Conservation (phyloP, 2,329 filamentous ascomycete species). For the Fusarium sp. region DNA sequence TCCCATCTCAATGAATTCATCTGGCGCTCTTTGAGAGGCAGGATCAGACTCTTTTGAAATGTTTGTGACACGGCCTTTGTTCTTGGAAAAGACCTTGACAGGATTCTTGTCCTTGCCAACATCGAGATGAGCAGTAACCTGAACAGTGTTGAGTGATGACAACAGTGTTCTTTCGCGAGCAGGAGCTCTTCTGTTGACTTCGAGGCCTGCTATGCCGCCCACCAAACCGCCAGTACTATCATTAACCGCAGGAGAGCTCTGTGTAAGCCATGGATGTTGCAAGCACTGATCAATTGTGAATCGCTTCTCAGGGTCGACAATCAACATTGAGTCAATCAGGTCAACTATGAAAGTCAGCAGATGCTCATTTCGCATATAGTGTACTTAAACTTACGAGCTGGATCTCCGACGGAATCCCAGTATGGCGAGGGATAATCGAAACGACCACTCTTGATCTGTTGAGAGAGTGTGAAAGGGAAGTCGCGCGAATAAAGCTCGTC, state of each 20-base stretch:
- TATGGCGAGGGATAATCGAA: slow-evolving; percentile 98
- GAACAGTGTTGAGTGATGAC: slow-evolving; percentile 81
- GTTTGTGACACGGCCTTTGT: slow-evolving; percentile 58
- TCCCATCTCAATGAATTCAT: slow-evolving; percentile 86
- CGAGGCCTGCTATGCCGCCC: slow-evolving; percentile 82
- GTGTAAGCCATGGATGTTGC: slow-evolving; percentile 87
- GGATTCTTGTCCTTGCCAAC: slow-evolving; percentile 66
- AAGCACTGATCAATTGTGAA: slow-evolving; percentile 93
- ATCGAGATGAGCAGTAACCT: slow-evolving; percentile 64
- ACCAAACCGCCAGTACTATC: slow-evolving; percentile 95
- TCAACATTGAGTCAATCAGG: slow-evolving; percentile 94
- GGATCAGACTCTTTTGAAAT: slow-evolving; percentile 71
- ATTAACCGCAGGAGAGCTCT: slow-evolving; percentile 68
- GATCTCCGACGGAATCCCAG: slow-evolving; percentile 73
- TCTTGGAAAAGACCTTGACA: slow-evolving; percentile 82
- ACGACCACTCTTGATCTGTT: slow-evolving; percentile 88
- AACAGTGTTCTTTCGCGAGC: slow-evolving; percentile 87
- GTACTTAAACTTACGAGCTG: slow-evolving; percentile 67
- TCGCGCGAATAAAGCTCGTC: slow-evolving; percentile 87
- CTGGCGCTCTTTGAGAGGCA: slow-evolving; percentile 71
- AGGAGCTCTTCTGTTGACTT: slow-evolving; percentile 84
- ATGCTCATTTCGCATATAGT: neutral
- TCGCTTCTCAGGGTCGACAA: slow-evolving; percentile 83
- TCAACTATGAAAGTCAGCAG: slow-evolving; percentile 66
- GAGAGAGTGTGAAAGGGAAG: slow-evolving; percentile 87